Percentiles rank a stretch among this genome's conserved stretches.
Conservation (phyloP, 257 asterid genomes). For the Capsicum rhomboideum region DNA sequence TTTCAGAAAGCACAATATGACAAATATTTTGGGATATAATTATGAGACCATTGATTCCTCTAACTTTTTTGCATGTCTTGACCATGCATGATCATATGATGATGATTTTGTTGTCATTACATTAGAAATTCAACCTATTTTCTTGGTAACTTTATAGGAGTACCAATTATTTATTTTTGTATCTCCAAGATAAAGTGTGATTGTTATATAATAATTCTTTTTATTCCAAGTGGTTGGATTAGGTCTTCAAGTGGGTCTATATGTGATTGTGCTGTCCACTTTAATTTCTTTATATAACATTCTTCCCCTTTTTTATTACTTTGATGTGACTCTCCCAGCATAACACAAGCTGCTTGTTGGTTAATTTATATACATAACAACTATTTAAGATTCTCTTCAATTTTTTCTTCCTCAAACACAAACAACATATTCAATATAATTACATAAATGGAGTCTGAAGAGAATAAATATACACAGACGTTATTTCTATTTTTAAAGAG, state of each 20-base stretch:
- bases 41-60: too few relatives aligned
- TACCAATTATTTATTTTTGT: not conserved
- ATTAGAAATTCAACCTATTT: not conserved
- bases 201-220: not conserved
- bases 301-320: not conserved
- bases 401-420: not conserved
- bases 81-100: not conserved
- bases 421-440: not conserved
- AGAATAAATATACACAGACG: accelerated
- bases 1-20: too few relatives aligned
- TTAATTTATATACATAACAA: not conserved
- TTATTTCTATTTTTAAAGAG: too few relatives aligned
- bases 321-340: not conserved
- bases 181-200: not conserved
- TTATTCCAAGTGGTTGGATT: not conserved
- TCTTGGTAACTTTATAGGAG: not conserved
- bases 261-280: not conserved
- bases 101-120: not conserved
- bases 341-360: not conserved
- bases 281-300: not conserved
- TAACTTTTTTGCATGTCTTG: not conserved
- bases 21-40: too few relatives aligned
- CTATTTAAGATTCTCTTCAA: not conserved
- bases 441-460: accelerated
- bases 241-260: not conserved